Conservation (phyloP, 805 yeast species). For the Saturnispora galanensis region DNA sequence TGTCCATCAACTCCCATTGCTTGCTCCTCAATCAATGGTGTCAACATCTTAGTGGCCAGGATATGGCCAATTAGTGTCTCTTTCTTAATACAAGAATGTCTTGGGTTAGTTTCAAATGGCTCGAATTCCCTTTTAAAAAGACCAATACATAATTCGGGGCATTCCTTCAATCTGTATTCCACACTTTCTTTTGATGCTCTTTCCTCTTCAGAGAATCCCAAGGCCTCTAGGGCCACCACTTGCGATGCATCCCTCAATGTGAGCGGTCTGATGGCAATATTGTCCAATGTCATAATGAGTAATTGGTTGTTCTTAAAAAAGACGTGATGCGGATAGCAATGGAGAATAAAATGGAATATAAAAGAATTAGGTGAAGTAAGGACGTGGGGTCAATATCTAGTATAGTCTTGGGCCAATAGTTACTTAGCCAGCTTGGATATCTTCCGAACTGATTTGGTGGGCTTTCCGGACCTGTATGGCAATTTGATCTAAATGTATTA, state of each 20-base stretch:
- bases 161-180: constrained; percentile 59
- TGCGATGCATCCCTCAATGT: constrained; percentile 62
- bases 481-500: too few species aligned
- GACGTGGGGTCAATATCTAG: too few species aligned
- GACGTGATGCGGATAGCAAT: neutral
- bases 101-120: constrained; percentile 22
- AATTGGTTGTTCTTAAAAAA: neutral
- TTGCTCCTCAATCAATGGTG: constrained; percentile 39
- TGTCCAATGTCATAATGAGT: neutral
- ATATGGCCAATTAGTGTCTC: constrained; percentile 75
- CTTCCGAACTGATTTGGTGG: too few species aligned
- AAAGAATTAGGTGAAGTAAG: neutral
- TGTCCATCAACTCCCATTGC: constrained; percentile 63
- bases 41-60: constrained; percentile 60
- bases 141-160: constrained; percentile 90
- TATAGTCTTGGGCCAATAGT: too few species aligned
- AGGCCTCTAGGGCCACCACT: constrained; percentile 49
- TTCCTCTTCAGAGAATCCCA: constrained; percentile 63
- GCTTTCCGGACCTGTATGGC: too few species aligned
- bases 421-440: too few species aligned
- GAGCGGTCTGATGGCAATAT: constrained; percentile 52
- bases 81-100: constrained; percentile 38
- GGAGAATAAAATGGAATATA: neutral
- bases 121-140: constrained; percentile 66
- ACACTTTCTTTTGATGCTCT: constrained; percentile 56